Evolutionary conservation across 2,329 filamentous ascomycete species (phyloP).

Genomic region (Beauveria sp.): DNA sequence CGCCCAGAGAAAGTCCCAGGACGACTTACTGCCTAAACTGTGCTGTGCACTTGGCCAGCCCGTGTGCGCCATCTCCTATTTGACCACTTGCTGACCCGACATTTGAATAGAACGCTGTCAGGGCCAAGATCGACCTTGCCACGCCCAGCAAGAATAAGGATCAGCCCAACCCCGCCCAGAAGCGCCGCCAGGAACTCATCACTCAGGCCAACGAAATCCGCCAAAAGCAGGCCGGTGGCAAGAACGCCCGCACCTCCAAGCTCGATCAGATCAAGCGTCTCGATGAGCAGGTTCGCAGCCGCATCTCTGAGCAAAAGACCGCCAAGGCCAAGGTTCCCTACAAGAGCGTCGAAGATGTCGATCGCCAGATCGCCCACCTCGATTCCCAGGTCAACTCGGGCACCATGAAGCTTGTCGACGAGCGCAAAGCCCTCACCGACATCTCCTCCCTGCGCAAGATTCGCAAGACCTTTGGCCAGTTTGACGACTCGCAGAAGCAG

Average conservation of each 20-base stretch:
- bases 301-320: constrained; percentile 79
- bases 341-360: constrained; percentile 83
- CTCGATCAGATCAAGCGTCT: constrained; percentile 89
- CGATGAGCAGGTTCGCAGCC: constrained; percentile 79
- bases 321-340: constrained; percentile 73
- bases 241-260: constrained; percentile 68
- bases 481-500: constrained; percentile 78
- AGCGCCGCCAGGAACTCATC: constrained; percentile 81
- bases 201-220: constrained; percentile 77
- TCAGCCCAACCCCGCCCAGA: constrained; percentile 69
- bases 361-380: constrained; percentile 70
- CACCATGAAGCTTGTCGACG: constrained; percentile 91
- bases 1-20: not conserved
- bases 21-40: not conserved
- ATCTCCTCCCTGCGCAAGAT: constrained; percentile 78
- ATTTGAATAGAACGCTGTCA: constrained; percentile 66
- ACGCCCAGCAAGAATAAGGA: constrained; percentile 68
- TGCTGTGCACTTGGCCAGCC: not conserved
- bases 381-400: constrained; percentile 83
- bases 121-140: constrained; percentile 79
- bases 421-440: constrained; percentile 86
- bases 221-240: constrained; percentile 79
- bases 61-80: constrained; percentile 10
- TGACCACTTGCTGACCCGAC: constrained; percentile 10
- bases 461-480: constrained; percentile 81